phyloP scores from a whole-genome alignment of 352 stramenopile genomes.

The Globisporangium radiosum region DNA sequence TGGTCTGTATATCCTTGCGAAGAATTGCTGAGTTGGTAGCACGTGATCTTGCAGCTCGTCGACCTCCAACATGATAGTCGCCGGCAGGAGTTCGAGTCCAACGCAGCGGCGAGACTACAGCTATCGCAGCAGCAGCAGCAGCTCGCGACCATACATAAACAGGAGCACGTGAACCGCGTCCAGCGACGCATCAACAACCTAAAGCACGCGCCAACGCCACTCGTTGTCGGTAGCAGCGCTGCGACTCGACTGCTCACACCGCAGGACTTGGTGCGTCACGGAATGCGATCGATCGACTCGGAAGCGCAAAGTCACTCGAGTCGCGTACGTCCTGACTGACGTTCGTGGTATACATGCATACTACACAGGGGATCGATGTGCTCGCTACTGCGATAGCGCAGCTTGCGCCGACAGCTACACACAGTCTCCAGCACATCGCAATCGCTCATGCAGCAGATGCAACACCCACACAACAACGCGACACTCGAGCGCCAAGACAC shows the following conservation, averaged over 20 bases:
- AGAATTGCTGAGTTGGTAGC: background rate
- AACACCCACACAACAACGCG: background rate
- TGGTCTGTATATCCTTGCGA: background rate
- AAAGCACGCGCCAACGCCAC: background rate
- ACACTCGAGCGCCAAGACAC: slow-evolving; percentile 2
- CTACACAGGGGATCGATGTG: slow-evolving; percentile 5
- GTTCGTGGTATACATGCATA: too few relatives aligned
- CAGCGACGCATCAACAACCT: slow-evolving; percentile 5
- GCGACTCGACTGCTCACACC: slow-evolving; percentile 6
- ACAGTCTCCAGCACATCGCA: too few relatives aligned
- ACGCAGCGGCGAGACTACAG: background rate
- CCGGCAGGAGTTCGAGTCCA: slow-evolving; percentile 4
- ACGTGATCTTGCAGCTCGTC: slow-evolving; percentile 3
- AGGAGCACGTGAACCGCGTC: slow-evolving; percentile 11
- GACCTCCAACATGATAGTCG: slow-evolving; percentile 4
- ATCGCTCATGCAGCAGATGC: background rate
- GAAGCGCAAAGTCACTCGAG: too few relatives aligned
- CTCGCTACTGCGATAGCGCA: background rate
- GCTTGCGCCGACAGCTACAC: background rate
- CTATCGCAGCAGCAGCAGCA: background rate
- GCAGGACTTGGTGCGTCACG: slow-evolving; percentile 8
- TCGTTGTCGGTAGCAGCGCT: background rate
- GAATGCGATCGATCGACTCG: too few relatives aligned
- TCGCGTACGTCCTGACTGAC: background rate
- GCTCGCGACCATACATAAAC: slow-evolving; percentile 5